Conservation (phyloP, 2,329 filamentous ascomycete species). For the Orbilia javanica region DNA sequence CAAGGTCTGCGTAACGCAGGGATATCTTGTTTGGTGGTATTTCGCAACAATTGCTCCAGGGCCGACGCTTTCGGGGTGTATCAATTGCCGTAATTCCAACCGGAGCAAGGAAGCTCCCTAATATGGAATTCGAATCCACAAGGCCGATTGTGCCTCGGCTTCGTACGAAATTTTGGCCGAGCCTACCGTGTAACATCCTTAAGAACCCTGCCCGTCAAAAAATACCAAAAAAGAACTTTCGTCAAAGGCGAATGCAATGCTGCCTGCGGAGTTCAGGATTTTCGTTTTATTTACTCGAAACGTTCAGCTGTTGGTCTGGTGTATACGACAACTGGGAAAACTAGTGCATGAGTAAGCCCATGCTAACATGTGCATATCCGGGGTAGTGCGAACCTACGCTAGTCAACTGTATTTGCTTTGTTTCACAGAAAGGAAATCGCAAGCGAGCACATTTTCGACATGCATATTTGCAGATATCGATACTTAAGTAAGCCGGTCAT, state of each 20-base stretch:
- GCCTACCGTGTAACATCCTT: background rate
- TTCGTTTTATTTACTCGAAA: constrained; percentile 1
- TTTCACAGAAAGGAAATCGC: background rate
- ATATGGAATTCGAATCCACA: constrained; percentile 19
- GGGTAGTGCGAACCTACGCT: background rate
- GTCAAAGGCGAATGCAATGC: background rate
- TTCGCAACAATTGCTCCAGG: background rate
- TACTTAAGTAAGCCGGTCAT: background rate
- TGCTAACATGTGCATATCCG: background rate
- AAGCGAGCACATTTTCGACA: constrained; percentile 8
- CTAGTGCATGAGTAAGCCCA: background rate
- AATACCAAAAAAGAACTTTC: too few species aligned
- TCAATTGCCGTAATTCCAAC: constrained; percentile 30
- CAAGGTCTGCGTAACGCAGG: constrained; percentile 1
- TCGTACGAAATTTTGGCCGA: constrained; percentile 9
- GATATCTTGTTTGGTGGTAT: background rate
- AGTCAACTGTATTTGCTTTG: background rate
- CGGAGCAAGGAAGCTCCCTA: constrained; percentile 44
- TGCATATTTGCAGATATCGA: background rate
- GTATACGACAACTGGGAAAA: background rate
- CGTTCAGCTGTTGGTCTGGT: background rate
- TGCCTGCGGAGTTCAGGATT: constrained; percentile 1
- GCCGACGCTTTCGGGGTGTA: constrained; percentile 44
- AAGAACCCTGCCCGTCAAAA: background rate
- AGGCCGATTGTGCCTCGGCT: constrained; percentile 21